Percentiles rank a stretch among this genome's conserved stretches.
Conservation (phyloP, 2,329 filamentous ascomycete species). For the Gaeumannomyces tritici region DNA sequence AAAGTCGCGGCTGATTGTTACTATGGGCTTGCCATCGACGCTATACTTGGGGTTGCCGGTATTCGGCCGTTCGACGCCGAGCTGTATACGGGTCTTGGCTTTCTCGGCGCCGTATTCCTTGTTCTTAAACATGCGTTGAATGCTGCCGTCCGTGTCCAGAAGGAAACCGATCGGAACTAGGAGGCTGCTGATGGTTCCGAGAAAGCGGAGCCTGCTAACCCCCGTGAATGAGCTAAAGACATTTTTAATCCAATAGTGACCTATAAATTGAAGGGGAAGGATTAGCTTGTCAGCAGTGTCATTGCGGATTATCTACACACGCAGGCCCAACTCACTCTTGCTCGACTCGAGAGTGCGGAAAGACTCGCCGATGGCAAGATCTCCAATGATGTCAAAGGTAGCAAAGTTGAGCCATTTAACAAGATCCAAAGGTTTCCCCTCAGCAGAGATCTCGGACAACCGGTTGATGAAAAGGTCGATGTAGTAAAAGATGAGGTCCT, state of each 20-base stretch:
- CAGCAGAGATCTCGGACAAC: slow-evolving; percentile 8
- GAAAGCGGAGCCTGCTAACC: too few species aligned
- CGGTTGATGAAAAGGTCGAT: slow-evolving; percentile 10
- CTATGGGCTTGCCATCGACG: not conserved
- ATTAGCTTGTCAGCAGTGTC: too few species aligned
- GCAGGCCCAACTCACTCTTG: too few species aligned
- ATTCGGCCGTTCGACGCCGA: not conserved
- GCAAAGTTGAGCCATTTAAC: slow-evolving; percentile 15
- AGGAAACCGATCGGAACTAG: too few species aligned
- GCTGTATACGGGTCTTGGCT: not conserved
- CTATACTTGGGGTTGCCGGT: too few species aligned
- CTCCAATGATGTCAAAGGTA: slow-evolving; percentile 12
- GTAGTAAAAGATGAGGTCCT: slow-evolving; percentile 11
- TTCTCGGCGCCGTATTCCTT: not conserved
- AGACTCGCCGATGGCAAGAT: slow-evolving; percentile 10
- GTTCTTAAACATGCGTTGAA: too few species aligned
- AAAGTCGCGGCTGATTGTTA: not conserved
- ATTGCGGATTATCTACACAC: too few species aligned
- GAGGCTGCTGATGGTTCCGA: too few species aligned
- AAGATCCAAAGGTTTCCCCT: slow-evolving; percentile 11
- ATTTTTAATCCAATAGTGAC: too few species aligned
- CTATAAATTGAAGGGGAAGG: too few species aligned
- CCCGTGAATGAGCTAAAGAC: too few species aligned
- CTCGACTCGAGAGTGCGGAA: slow-evolving; percentile 8
- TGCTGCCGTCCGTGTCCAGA: too few species aligned